phyloP scores from a whole-genome alignment of 495 filamentous ascomycete species.

The Collariella sp. region DNA sequence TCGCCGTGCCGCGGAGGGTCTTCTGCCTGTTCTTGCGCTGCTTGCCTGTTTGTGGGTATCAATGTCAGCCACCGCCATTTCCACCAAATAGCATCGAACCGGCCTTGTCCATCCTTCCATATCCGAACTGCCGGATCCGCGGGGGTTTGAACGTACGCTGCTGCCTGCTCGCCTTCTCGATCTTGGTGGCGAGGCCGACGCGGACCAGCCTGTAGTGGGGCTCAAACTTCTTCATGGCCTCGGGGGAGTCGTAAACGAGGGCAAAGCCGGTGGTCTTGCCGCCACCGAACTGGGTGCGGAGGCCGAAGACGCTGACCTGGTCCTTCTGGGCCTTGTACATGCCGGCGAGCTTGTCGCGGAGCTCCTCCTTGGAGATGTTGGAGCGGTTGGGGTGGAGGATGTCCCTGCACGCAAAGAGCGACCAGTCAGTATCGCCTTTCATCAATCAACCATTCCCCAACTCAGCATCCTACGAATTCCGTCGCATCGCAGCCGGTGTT shows the following conservation, averaged over 20 bases:
- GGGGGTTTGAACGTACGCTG: slow-evolving; percentile 71
- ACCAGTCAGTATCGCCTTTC: slow-evolving; percentile 6
- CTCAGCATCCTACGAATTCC: neutral
- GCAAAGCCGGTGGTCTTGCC: slow-evolving; percentile 99
- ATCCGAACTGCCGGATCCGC: neutral
- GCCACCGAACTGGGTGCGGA: slow-evolving; percentile 97
- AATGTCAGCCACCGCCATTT: slow-evolving; percentile 27
- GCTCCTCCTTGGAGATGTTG: slow-evolving; percentile 98
- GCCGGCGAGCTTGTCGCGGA: slow-evolving; percentile 86
- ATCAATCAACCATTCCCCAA: neutral
- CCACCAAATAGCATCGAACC: neutral
- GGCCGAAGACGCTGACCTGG: slow-evolving; percentile 92
- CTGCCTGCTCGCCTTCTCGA: slow-evolving; percentile 93
- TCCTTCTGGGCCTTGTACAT: slow-evolving; percentile 98
- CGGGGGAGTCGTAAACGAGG: slow-evolving; percentile 92
- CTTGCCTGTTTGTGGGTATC: slow-evolving; percentile 64
- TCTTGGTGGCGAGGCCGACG: slow-evolving; percentile 80
- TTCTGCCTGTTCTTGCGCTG: slow-evolving; percentile 99
- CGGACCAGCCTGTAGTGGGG: slow-evolving; percentile 93
- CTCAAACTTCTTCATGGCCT: slow-evolving; percentile 99
- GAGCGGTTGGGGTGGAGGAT: slow-evolving; percentile 97
- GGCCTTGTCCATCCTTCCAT: neutral
- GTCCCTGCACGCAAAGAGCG: slow-evolving; percentile 52
- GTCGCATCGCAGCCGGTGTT: neutral
- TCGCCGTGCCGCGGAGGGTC: slow-evolving; percentile 94